phyloP scores from a whole-genome alignment of 2,329 filamentous ascomycete genomes.

The Tricladium varicosporioides region DNA sequence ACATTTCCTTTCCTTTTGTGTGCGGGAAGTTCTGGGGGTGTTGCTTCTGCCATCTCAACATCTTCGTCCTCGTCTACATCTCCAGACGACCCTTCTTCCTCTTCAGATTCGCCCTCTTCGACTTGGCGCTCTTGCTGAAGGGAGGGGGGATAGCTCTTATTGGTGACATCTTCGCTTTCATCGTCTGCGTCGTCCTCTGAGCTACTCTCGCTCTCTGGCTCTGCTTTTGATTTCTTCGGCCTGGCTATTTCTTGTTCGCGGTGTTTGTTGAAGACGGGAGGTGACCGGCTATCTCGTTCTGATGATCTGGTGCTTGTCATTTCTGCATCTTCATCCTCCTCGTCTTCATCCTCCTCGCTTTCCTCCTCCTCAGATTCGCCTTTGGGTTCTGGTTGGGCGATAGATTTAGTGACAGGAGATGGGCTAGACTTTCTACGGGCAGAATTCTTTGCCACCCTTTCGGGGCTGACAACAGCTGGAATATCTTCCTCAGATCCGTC shows the following conservation, averaged over 20 bases:
- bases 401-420: background rate
- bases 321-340: conserved; percentile 19
- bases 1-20: conserved; percentile 8
- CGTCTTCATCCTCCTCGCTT: background rate
- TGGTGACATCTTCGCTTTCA: background rate
- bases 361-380: too few species aligned
- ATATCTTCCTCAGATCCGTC: background rate
- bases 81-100: background rate
- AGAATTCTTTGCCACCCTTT: background rate
- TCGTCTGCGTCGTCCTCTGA: background rate
- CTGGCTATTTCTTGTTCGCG: background rate
- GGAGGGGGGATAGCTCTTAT: background rate
- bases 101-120: background rate
- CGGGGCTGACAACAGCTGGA: background rate
- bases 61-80: background rate
- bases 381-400: background rate
- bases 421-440: background rate
- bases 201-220: background rate
- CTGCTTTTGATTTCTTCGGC: background rate
- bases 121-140: too few species aligned
- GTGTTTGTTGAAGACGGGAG: conserved; percentile 26
- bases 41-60: conserved; percentile 15
- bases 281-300: conserved; percentile 30
- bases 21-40: conserved; percentile 13
- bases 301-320: conserved; percentile 24